A percentile compares a stretch with the other conserved stretches of the same genome.
Conservation (phyloP, 2,329 filamentous ascomycete genomes). For the Diaporthe citrichinensis region DNA sequence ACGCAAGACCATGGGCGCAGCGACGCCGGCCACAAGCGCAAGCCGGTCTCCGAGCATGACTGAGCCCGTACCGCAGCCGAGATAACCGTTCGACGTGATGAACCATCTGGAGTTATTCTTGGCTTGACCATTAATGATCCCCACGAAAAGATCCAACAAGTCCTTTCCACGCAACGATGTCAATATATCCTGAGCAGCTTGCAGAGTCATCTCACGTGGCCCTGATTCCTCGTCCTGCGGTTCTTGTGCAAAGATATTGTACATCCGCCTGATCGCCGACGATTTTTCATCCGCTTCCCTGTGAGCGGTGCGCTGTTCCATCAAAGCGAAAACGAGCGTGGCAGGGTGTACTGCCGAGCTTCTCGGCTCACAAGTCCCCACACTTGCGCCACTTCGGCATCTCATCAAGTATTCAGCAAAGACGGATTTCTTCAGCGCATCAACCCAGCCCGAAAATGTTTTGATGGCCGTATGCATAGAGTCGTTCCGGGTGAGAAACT, state of each 20-base stretch:
- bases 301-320: background rate
- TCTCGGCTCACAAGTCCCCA: background rate
- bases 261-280: background rate
- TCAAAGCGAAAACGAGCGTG: background rate
- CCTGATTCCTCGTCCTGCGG: background rate
- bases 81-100: background rate
- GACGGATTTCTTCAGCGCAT: background rate
- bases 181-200: background rate
- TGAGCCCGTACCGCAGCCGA: background rate
- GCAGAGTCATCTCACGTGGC: background rate
- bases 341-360: background rate
- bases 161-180: background rate
- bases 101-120: background rate
- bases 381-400: background rate
- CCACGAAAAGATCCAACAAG: background rate
- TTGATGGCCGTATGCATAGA: background rate
- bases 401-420: background rate
- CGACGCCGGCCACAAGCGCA: background rate
- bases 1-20: background rate
- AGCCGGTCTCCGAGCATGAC: background rate
- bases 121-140: background rate
- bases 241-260: background rate
- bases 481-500: background rate
- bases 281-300: background rate
- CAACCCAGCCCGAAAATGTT: background rate